Evolutionary conservation across 306 rosid species (phyloP).

Genomic region (Clitoria ternatea): DNA sequence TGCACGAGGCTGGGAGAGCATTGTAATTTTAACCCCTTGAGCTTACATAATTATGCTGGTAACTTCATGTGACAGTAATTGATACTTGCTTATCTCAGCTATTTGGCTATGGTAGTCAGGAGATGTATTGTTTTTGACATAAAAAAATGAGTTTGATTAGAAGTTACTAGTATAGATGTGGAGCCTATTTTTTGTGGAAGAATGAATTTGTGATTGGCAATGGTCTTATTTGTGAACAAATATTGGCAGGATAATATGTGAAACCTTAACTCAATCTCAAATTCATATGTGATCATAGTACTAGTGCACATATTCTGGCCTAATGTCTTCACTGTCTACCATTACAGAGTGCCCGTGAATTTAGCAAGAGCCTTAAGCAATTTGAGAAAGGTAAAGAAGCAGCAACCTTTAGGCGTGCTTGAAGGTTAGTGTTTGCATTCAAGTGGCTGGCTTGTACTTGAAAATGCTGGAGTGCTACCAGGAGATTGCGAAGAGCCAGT

Average conservation of each 20-base stretch:
- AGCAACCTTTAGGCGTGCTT: constrained; percentile 29
- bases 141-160: neutral
- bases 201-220: neutral
- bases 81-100: neutral
- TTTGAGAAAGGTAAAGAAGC: constrained; percentile 52
- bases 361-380: constrained; percentile 52
- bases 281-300: constrained; percentile 12
- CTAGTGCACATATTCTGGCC: neutral
- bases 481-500: constrained; percentile 43
- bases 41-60: constrained; percentile 9
- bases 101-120: neutral
- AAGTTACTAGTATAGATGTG: neutral
- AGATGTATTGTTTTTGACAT: neutral
- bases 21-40: neutral
- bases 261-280: constrained; percentile 4
- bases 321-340: constrained; percentile 6
- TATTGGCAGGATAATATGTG: neutral
- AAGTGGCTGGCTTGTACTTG: constrained; percentile 31
- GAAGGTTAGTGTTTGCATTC: constrained; percentile 29
- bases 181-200: neutral
- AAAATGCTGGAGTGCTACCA: constrained; percentile 39
- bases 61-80: constrained; percentile 5
- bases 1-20: neutral
- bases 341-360: constrained; percentile 69
- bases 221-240: neutral